phyloP scores from a whole-genome alignment of 306 rosid species.

The Gillenia trifoliata region DNA sequence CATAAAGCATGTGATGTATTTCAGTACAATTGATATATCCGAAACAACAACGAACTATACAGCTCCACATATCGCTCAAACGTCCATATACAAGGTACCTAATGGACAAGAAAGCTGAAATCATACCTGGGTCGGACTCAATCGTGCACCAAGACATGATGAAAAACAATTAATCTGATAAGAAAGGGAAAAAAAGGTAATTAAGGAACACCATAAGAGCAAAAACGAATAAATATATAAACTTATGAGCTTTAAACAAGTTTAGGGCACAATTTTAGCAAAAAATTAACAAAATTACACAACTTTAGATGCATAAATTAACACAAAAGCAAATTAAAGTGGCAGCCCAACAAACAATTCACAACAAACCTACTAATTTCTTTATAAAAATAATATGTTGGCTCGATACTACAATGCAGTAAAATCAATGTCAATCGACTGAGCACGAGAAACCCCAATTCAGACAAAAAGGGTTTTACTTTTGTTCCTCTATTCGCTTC shows the following conservation, averaged over 20 bases:
- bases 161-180: slow-evolving; percentile 36
- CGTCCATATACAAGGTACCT: background rate
- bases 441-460: background rate
- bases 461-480: background rate
- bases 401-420: background rate
- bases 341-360: background rate
- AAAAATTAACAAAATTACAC: background rate
- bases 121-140: slow-evolving; percentile 95
- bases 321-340: background rate
- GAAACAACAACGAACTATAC: background rate
- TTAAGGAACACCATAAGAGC: background rate
- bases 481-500: background rate
- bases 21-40: background rate
- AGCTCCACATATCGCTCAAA: background rate
- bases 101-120: background rate
- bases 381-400: background rate
- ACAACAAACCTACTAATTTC: background rate
- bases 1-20: background rate
- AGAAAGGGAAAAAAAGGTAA: background rate
- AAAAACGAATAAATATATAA: background rate
- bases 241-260: background rate
- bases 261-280: background rate
- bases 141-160: slow-evolving; percentile 99
- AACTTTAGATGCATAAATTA: background rate
- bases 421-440: background rate